Base-by-base conservation (phyloP, 2,329 filamentous ascomycete species). In the Pseudocercospora pini-densiflorae region DNA sequence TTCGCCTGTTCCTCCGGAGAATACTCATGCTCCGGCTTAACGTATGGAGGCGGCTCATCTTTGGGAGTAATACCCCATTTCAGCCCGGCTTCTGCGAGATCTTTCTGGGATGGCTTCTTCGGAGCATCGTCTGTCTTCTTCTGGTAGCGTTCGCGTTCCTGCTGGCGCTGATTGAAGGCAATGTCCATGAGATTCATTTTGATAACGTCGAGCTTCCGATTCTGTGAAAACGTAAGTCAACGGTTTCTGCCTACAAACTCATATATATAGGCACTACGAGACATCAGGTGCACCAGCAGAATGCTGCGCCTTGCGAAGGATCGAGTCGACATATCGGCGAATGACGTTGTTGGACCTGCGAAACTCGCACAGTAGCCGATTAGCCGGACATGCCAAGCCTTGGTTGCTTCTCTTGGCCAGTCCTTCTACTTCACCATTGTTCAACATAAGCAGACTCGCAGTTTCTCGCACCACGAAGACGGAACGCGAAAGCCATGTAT, bases 81-180 rank as follows among this genome's bases (percentile, higher is more conserved):
- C 4, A 62, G 36, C 1, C 57, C 67, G 16, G 59, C 62, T 33
- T 55, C 55, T 27, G 64, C 33, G 31, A 45, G 63, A 19, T 59
- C 57, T 45, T 63, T 59, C 57, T 61, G 62, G 70, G 73, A 63
- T 72, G 73, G 72, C 57, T 77, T 74, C 65, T 75, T 68, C 27
- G 71, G 64, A 65, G 61, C 40, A 68, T 64, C 61, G 72, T 70
- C 62, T 80, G 59, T 60, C 74, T 71, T 55, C 36, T 43, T 43
- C 40, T 43, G 40, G 16, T 55, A n/a, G 51, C 23, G 51, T 55
- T 55, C 51, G 7, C 51, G 51, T 10, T 55, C 51, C 27, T 55
- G 51, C 27, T 55, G 51, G 51, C 51, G 51, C 27, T n/a, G 51
- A n/a, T 31, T 55, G 16, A 55, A 31, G 27, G 51, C 23, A 6